Conservation (phyloP, 164 flowering plant genomes). For the Kingdonia uniflora region DNA sequence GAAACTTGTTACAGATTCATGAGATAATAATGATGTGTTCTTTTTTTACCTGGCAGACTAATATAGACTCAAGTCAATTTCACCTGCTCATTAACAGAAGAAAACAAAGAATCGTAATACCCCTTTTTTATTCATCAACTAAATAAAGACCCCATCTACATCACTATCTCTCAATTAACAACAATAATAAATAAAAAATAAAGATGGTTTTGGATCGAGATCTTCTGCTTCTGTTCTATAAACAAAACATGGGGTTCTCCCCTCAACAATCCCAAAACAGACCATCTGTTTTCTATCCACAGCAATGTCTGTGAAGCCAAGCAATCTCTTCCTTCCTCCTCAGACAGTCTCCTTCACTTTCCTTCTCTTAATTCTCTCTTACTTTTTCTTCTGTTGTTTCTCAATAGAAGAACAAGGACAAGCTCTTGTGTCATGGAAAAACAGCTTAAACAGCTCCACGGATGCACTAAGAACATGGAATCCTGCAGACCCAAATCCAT, state of each 20-base stretch:
- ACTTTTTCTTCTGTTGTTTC: conserved; percentile 26
- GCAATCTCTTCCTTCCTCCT: conserved; percentile 24
- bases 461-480: conserved; percentile 54
- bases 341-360: conserved; percentile 20
- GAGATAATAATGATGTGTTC: no score
- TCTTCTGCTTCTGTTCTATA: conserved; percentile 69
- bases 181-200: conserved; percentile 22
- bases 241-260: conserved; percentile 92
- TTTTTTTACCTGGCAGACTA: no score
- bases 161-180: conserved; percentile 25
- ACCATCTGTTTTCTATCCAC: conserved; percentile 24
- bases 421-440: conserved; percentile 75
- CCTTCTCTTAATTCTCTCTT: conserved; percentile 21
- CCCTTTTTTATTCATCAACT: conserved; percentile 14
- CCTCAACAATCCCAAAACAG: conserved; percentile 76
- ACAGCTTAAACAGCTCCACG: conserved; percentile 39
- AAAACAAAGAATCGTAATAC: conserved; percentile 11
- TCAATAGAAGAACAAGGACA: conserved; percentile 69
- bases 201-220: conserved; percentile 55
- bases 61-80: no score
- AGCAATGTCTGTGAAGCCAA: conserved; percentile 61
- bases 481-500: conserved; percentile 40
- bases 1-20: no score
- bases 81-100: conserved; percentile 4
- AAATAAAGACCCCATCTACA: conserved; percentile 21